Evolutionary conservation across 78 protist species (phyloP), one percentile per base, ranked within the genome.

Genomic region (Dictyostelium firmibasis): DNA sequence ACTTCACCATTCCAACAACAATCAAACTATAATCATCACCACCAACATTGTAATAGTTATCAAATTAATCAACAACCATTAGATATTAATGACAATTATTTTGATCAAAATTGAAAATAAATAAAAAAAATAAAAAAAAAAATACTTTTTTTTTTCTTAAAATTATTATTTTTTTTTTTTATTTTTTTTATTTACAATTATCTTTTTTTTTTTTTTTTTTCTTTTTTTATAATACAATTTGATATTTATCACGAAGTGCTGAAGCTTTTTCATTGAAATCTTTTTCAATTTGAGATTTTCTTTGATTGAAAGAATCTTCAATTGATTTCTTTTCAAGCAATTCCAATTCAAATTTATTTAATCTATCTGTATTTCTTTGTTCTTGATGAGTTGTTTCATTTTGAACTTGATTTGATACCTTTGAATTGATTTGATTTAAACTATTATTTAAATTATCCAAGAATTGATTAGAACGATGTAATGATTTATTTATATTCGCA

Each of bases 361-460:
- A 11, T 57, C 70, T 23, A 78, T 87, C 92, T 2, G 5, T 38
- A 43, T 86, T 83, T 41, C 92, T 78, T n/a, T 86, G 83, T 76
- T 78, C 81, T 76, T 86, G 92, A 86, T 86, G 60, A 14, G 57
- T n/a, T 27, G 60, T 7, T 60, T 87, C 93, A 9, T 41, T 33
- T 57, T 29, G 7, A 8, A 87, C 10, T 64, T 87, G 86, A 43
- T n/a, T 18, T 11, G 62, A 10, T 43, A 87, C 0, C 33, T 62
- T 87, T 27, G 67, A 10, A 43, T 87, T 76, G 9, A 64, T 78
- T 11, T 50, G 16, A 2, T 77, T 76, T 18, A 87, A 27, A 13
- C 7, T 13, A 29, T 62, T 25, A 25, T 83, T 60, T 11, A 67
- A 25, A 14, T 31, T 23, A 29, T 62, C 77, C 3, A 76, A 35